A percentile compares a stretch with the other conserved stretches of the same genome.
Evolutionary conservation across 441 rosid genomes (phyloP).

Genomic region (Euphorbia corollata): DNA sequence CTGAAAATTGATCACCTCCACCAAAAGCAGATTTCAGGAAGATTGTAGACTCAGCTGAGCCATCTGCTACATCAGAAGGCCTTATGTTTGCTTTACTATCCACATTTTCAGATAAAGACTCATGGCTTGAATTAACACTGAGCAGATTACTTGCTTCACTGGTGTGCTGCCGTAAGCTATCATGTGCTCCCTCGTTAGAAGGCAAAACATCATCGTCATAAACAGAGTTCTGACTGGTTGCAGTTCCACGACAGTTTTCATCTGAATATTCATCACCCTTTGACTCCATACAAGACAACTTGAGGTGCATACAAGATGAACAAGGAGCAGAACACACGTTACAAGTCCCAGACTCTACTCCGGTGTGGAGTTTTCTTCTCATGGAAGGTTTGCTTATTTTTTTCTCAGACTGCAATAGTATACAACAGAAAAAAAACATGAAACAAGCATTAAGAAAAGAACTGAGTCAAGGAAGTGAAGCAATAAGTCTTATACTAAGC

Average conservation of each 20-base stretch:
- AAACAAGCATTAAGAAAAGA: not conserved
- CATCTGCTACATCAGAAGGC: conserved; percentile 37
- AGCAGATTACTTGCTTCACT: conserved; percentile 61
- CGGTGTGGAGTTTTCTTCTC: conserved; percentile 40
- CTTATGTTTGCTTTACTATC: conserved; percentile 48
- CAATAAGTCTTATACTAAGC: not conserved
- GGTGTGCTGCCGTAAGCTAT: conserved; percentile 34
- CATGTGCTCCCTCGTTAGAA: conserved; percentile 24
- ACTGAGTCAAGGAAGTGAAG: not conserved
- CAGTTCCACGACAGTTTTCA: conserved; percentile 48
- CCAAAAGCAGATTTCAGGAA: conserved; percentile 27
- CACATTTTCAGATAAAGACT: conserved; percentile 49
- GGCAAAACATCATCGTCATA: conserved; percentile 39
- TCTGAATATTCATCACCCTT: conserved; percentile 54
- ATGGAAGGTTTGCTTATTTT: conserved; percentile 40
- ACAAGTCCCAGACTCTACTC: conserved; percentile 72
- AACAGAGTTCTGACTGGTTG: conserved; percentile 50
- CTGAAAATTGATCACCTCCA: conserved; percentile 26
- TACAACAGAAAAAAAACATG: conserved; percentile 19
- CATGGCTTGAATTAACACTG: conserved; percentile 45
- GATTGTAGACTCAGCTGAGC: conserved; percentile 34
- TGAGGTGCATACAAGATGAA: conserved; percentile 81
- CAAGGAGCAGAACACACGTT: conserved; percentile 77
- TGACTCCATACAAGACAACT: conserved; percentile 42
- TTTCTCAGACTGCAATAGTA: conserved; percentile 34